A percentile compares a stretch with the other conserved stretches of the same genome.
phyloP scores from a whole-genome alignment of 2,329 filamentous ascomycete genomes.

The Aspergillus viridinutans region DNA sequence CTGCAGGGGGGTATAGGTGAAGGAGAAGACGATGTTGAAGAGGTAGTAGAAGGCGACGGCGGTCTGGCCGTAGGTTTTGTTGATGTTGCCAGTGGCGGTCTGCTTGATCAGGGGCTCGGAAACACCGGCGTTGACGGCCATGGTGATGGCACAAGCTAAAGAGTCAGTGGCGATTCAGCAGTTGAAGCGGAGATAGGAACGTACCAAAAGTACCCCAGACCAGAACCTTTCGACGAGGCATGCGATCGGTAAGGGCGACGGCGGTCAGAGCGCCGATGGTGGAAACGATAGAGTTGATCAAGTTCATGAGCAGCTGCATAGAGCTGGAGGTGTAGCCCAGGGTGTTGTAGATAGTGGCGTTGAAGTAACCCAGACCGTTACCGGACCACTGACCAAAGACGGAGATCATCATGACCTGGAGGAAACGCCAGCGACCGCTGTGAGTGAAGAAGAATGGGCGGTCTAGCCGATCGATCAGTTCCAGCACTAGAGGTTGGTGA shows the following conservation, averaged over 20 bases:
- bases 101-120: constrained; percentile 32
- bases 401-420: constrained; percentile 49
- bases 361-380: constrained; percentile 51
- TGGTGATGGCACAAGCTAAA: constrained; percentile 35
- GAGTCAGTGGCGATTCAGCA: background rate
- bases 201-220: constrained; percentile 41
- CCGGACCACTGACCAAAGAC: constrained; percentile 51
- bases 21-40: constrained; percentile 49
- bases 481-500: background rate
- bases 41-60: constrained; percentile 48
- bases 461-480: constrained; percentile 24
- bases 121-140: constrained; percentile 47
- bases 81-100: constrained; percentile 24
- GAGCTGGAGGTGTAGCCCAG: constrained; percentile 23
- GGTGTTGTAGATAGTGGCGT: constrained; percentile 45
- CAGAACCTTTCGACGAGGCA: constrained; percentile 47
- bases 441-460: constrained; percentile 44
- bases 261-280: constrained; percentile 45
- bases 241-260: constrained; percentile 42
- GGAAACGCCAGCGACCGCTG: constrained; percentile 47
- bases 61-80: constrained; percentile 38
- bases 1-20: constrained; percentile 50
- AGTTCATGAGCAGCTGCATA: constrained; percentile 45
- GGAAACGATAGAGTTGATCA: constrained; percentile 46
- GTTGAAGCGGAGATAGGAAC: background rate